Conservation (phyloP, 441 rosid species). For the Sinapis alba region DNA sequence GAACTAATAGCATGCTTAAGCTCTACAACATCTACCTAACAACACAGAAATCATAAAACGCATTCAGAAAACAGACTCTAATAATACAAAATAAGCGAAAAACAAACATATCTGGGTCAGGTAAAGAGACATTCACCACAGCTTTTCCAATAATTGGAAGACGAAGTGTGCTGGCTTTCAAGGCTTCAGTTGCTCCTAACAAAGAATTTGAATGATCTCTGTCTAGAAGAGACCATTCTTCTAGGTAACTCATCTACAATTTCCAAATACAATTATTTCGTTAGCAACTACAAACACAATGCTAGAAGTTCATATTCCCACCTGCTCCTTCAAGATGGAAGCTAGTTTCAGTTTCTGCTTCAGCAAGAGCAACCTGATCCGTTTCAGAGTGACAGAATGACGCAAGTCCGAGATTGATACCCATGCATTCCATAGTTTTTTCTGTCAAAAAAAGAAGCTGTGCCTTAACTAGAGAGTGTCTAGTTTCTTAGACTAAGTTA, state of each 20-base stretch:
- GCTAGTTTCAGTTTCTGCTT: slow-evolving; percentile 68
- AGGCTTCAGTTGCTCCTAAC: slow-evolving; percentile 62
- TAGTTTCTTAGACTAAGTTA: slow-evolving; percentile 7
- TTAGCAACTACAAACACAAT: slow-evolving; percentile 6
- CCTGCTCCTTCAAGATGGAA: slow-evolving; percentile 67
- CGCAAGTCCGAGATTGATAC: slow-evolving; percentile 64
- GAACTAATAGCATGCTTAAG: slow-evolving; percentile 70
- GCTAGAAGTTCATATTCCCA: slow-evolving; percentile 39
- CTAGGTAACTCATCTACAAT: slow-evolving; percentile 51
- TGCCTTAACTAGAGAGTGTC: neutral
- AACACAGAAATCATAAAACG: slow-evolving; percentile 12
- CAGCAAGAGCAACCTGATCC: slow-evolving; percentile 63
- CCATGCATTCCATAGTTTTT: slow-evolving; percentile 73
- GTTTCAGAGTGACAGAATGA: slow-evolving; percentile 63
- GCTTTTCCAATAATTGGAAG: slow-evolving; percentile 67
- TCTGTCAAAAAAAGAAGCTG: slow-evolving; percentile 45
- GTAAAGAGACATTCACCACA: slow-evolving; percentile 38
- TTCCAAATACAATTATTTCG: slow-evolving; percentile 21
- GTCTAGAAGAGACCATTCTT: slow-evolving; percentile 60
- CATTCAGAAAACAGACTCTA: slow-evolving; percentile 9
- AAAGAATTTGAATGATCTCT: slow-evolving; percentile 55
- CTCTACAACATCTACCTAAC: slow-evolving; percentile 58
- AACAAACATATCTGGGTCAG: slow-evolving; percentile 10
- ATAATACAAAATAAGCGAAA: slow-evolving; percentile 20
- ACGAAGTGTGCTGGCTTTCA: slow-evolving; percentile 70